Percentiles rank a stretch among this genome's conserved stretches.
Conservation (phyloP, 148 eudicot species). For the Chenopodium berlandieri region DNA sequence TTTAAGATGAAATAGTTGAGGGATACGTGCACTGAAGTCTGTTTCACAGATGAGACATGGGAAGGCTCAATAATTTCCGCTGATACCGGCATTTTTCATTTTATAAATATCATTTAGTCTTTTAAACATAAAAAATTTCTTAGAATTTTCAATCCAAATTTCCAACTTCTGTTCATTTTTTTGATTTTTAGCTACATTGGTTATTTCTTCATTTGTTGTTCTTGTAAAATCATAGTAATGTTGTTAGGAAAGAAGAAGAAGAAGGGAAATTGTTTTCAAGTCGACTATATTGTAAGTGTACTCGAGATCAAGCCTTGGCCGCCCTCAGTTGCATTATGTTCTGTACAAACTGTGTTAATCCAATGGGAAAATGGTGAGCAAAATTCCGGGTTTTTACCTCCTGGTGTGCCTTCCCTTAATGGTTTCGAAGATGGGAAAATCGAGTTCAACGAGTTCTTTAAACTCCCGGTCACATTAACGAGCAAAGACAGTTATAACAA, state of each 20-base stretch:
- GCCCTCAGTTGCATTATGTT: conserved; percentile 68
- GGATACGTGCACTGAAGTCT: conserved; percentile 31
- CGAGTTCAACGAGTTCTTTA: conserved; percentile 66
- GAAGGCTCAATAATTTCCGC: conserved; percentile 29
- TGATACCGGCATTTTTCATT: conserved; percentile 22
- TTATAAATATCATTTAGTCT: background rate
- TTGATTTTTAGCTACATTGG: background rate
- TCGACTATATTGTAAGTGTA: conserved; percentile 71
- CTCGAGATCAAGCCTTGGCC: conserved; percentile 94
- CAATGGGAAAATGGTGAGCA: conserved; percentile 91
- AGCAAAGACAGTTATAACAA: conserved; percentile 28
- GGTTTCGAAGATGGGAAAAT: conserved; percentile 53
- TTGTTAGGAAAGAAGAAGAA: conserved; percentile 80
- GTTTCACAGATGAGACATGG: conserved; percentile 15
- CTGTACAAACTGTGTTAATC: conserved; percentile 65
- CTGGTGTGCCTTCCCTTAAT: conserved; percentile 47
- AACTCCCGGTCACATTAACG: conserved; percentile 50
- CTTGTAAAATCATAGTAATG: conserved; percentile 31
- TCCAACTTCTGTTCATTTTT: conserved; percentile 15
- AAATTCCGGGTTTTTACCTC: conserved; percentile 55
- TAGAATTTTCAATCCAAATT: background rate
- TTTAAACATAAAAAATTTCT: background rate
- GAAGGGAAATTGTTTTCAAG: conserved; percentile 59
- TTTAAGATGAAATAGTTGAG: conserved; percentile 8
- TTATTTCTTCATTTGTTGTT: background rate